Evolutionary conservation across 441 rosid species (phyloP), one percentile per base, ranked within the genome.

Genomic region (Erysimum cheiri): DNA sequence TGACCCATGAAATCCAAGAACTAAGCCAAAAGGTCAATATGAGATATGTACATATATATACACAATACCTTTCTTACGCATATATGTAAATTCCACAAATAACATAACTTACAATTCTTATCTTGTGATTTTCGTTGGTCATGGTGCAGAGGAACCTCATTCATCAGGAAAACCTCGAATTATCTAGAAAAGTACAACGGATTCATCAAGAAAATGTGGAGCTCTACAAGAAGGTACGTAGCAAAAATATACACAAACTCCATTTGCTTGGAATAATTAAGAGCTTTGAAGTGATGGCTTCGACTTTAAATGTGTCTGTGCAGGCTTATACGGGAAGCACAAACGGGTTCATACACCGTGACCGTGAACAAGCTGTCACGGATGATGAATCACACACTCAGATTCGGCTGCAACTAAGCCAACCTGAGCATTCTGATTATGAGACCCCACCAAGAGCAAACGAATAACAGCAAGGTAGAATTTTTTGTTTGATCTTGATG

Each of bases 1-100:
- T 92, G 81, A 83, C 81, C 74, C 88, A 92, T 60, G 92, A 95
- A 81, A 87, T 92, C 85, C 85, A 88, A 78, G 91, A 88, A 43
- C 83, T 90, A 58, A 86, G 78, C 77, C 78, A 75, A 75, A 88
- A 89, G 98, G 99, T 95, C 12, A 63, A 8, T 14, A 52, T 41
- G 5, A 55, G 31, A 55, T 47, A 56, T 5, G 13, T 12, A 17
- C 28, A 8, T 4, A 39, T 13, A 9, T 52, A 7, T 8, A 24
- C 36, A 46, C 6, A 36, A 9, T 2, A 72, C 17, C 37, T 31
- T 32, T 48, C 49, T 39, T 31, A 65, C 4, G 3, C 12, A 59
- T 66, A n/a, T 12, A 36, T 40, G 12, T 50, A 39, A 19, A 39
- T 31, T 47, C 8, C n/a, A 24, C n/a, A 4, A 8, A 26, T 6